Evolutionary conservation across 2,329 filamentous ascomycete species (phyloP).

Genomic region (Helminthosporium solani): DNA sequence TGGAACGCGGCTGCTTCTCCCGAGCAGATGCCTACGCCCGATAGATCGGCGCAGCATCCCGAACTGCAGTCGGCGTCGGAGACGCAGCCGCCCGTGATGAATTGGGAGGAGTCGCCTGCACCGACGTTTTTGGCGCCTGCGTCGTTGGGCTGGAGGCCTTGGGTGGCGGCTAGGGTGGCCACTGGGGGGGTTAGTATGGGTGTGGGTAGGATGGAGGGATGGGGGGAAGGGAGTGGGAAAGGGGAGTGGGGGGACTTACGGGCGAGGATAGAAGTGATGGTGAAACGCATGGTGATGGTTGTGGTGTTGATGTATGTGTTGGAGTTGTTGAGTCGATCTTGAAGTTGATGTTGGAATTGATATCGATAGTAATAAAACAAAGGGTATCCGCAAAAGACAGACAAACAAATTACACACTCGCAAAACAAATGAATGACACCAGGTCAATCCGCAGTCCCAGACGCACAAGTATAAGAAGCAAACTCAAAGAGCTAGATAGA

Average conservation of each 20-base stretch:
- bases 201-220: background rate
- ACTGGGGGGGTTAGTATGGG: constrained; percentile 5
- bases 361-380: constrained; percentile 3
- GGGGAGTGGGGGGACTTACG: constrained; percentile 6
- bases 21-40: constrained; percentile 29
- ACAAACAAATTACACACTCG: too few relatives aligned
- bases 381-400: too few relatives aligned
- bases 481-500: background rate
- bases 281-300: constrained; percentile 21
- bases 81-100: constrained; percentile 35
- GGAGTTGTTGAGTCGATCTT: background rate
- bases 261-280: constrained; percentile 17
- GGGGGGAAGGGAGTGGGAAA: background rate
- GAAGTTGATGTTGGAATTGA: constrained; percentile 9
- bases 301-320: background rate
- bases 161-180: constrained; percentile 11
- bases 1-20: constrained; percentile 30
- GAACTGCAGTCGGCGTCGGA: constrained; percentile 31
- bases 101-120: constrained; percentile 27
- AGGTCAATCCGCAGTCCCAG: constrained; percentile 33
- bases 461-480: constrained; percentile 10
- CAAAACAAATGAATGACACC: constrained; percentile 29
- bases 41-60: constrained; percentile 27
- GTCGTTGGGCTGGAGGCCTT: constrained; percentile 19
- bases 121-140: constrained; percentile 31